Conservation (phyloP, 176 grass and related monocot genomes). For the Aegilops umbellulata region DNA sequence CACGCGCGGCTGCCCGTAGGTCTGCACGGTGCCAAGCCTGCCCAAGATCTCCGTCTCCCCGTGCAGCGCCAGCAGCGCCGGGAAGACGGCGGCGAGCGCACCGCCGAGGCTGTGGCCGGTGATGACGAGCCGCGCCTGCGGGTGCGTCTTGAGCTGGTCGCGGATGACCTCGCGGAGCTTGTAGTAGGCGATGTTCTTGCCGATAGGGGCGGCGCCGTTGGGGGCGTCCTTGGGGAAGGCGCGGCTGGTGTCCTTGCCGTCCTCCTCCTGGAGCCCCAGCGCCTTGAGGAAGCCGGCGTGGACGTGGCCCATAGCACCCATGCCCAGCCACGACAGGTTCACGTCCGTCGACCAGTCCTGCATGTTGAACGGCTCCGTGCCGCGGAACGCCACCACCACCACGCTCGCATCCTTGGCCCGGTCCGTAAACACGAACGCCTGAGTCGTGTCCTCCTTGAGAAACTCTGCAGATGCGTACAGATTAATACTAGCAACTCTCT, state of each 20-base stretch:
- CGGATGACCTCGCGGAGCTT: slow-evolving; percentile 41
- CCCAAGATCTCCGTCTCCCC: slow-evolving; percentile 38
- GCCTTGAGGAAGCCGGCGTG: slow-evolving; percentile 92
- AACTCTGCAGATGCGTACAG: slow-evolving; percentile 45
- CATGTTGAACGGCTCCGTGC: slow-evolving; percentile 85
- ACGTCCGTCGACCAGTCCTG: slow-evolving; percentile 87
- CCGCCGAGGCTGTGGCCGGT: slow-evolving; percentile 92
- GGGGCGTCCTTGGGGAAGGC: slow-evolving; percentile 38
- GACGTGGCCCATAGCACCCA: slow-evolving; percentile 70
- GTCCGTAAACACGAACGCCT: slow-evolving; percentile 77
- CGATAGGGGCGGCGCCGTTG: background rate
- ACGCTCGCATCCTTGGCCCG: slow-evolving; percentile 35
- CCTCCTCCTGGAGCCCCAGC: slow-evolving; percentile 63
- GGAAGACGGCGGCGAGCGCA: slow-evolving; percentile 72
- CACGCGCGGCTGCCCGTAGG: slow-evolving; percentile 78
- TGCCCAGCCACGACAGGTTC: slow-evolving; percentile 63
- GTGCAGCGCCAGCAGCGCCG: slow-evolving; percentile 56
- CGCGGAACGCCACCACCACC: slow-evolving; percentile 59
- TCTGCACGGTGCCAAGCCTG: slow-evolving; percentile 31
- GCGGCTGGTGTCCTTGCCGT: slow-evolving; percentile 23
- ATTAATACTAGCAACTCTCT: background rate
- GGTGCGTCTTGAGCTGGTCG: slow-evolving; percentile 43
- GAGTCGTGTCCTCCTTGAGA: slow-evolving; percentile 44
- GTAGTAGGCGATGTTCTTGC: slow-evolving; percentile 70
- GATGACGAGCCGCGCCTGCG: slow-evolving; percentile 42